These are phyloP conservation scores for Elsinoe arachidis DNA, from an alignment of 2,329 filamentous ascomycete genomes.

Conservation along the genomic window DNA sequence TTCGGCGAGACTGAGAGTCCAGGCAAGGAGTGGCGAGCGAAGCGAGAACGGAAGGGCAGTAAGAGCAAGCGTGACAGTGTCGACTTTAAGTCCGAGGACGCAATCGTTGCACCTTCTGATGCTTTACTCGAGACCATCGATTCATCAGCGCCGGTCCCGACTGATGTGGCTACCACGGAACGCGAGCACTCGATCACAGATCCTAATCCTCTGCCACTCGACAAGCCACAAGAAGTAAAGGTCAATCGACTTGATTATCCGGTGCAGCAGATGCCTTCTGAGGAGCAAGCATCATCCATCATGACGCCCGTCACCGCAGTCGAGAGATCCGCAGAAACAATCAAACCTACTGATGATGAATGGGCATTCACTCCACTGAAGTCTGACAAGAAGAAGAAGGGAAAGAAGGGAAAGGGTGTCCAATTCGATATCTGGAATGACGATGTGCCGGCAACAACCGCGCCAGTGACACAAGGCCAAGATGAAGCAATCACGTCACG, in stretches of 20 bases:
- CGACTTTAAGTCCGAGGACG: background rate
- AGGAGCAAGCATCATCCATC: background rate
- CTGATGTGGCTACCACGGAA: no score
- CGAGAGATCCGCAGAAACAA: background rate
- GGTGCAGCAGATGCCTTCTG: background rate
- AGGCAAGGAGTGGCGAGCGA: background rate
- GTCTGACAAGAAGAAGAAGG: slow-evolving; percentile 13
- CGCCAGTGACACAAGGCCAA: background rate
- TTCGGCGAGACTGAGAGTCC: slow-evolving; percentile 15
- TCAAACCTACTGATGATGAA: slow-evolving; percentile 10
- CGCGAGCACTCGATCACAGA: background rate
- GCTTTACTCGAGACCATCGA: background rate
- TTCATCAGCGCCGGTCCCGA: no score
- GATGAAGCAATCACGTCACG: no score
- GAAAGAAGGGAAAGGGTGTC: slow-evolving; percentile 22
- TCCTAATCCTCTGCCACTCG: background rate
- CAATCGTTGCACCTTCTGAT: background rate
- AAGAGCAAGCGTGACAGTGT: background rate
- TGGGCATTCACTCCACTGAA: slow-evolving; percentile 8
- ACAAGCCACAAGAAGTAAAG: background rate
- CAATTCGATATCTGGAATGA: slow-evolving; percentile 5
- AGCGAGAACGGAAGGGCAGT: background rate
- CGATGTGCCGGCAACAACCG: background rate
- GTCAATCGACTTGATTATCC: background rate
- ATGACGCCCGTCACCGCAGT: background rate